Evolutionary conservation across 2,329 filamentous ascomycete genomes (phyloP), one percentile per base, ranked within the genome.

Genomic region (Nemania sp.): DNA sequence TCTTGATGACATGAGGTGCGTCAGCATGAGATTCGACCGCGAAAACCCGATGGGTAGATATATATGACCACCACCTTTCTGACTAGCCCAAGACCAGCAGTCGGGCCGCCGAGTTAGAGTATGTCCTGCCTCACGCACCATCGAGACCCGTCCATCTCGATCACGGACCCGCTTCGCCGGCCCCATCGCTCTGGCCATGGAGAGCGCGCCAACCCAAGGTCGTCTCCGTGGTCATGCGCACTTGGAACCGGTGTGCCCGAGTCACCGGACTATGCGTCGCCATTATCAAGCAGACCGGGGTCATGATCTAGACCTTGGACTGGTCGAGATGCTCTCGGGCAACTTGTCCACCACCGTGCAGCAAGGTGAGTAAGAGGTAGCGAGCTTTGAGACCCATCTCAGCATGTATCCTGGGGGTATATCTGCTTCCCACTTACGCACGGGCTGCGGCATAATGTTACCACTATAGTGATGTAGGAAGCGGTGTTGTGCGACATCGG

Each of bases 331-430:
- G 30, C 43, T 11, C 52, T 55, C 52, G 47, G 52, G 28, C 46
- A 55, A 24, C 50, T 55, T 26, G n/a, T n/a, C n/a, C 36, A 36
- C 36, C 28, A 46, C 41, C 42, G 42, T 50, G n/a, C 26, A 31
- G 33, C 19, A 11, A 19, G 46, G 24, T 40, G 26, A 23, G 34
- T 7, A 31, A 19, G 52, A 36, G 14, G 23, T 31, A n/a, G n/a
- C n/a, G 28, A 48, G 23, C 52, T 37, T 45, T 40, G 14, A 15
- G 34, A 23, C 22, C 40, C 46, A 34, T 34, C 26, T 26, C 8
- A n/a, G 39, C 33, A 34, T 39, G 20, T 37, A 9, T 14, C 12
- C 24, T n/a, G 39, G 52, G 23, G 33, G 28, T n/a, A 34, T 34
- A 23, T 14, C 40, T 26, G 17, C 42, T 23, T 36, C 33, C 19